Evolutionary conservation across 164 flowering plant genomes (phyloP), one percentile per base, ranked within the genome.

Genomic region (Houttuynia cordata): DNA sequence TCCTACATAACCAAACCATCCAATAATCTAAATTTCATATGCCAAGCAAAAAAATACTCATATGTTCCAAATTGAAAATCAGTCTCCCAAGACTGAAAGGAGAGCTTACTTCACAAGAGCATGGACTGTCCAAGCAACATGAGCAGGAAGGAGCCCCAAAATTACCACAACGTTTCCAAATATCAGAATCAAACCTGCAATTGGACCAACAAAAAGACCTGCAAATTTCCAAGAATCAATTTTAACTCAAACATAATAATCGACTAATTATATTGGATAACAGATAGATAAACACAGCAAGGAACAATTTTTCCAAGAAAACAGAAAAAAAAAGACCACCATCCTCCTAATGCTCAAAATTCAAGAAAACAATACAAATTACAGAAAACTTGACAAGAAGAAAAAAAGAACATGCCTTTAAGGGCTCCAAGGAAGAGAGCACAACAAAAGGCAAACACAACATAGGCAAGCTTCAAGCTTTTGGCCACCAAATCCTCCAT

Each of bases 201-300:
- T 59, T 39, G 98, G 98, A 67, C 98, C 96, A 53, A 92, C 85
- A 34, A 83, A 25, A 10, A 85, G 39, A 70, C 77, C 98, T 91
- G 81, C 75, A 69, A 70, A 54, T 60, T 0, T 18, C 47, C 10
- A 54, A 54, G 34, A 23, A 54, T 12, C 57, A 54, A 54, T 30
- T n/a, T 14, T 24, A 56, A 65, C 22, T 1, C 4, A 54, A 39
- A 17, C 19, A n/a, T 10, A 7, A 41, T 52, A 57, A 63, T 21
- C 20, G 45, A 55, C 34, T 23, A n/a, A 59, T 19, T 62, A 60
- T 62, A 49, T 19, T 23, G 60, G 24, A 58, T 49, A 52, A 14
- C 37, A 51, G 55, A 49, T 34, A 49, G 42, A 13, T 14, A 55
- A 12, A 14, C 4, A 54, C 23, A 17, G 10, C 24, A 34, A 15